A percentile compares a stretch with the other conserved stretches of the same genome.
Evolutionary conservation across 1,284 basidiomycete genomes (phyloP).

Genomic region (Salmacisia buchloeana): DNA sequence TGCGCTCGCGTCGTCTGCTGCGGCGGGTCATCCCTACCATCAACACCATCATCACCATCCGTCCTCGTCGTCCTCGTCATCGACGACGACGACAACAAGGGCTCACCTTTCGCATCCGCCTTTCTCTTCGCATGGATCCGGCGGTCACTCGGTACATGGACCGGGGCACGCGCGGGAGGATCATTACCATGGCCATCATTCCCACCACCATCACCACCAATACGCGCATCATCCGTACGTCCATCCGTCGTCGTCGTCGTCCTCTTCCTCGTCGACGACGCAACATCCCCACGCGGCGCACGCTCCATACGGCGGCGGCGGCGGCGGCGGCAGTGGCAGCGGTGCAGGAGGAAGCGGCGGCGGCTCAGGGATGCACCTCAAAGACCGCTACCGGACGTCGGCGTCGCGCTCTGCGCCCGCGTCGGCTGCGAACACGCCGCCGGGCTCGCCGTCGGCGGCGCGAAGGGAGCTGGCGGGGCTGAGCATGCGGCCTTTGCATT

Average conservation of each 20-base stretch:
- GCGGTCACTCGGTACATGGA: neutral
- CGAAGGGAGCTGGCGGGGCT: neutral
- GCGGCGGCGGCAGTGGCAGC: neutral
- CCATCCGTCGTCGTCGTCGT: neutral
- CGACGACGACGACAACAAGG: neutral
- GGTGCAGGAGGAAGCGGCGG: too few relatives aligned
- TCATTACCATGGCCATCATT: neutral
- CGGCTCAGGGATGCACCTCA: neutral
- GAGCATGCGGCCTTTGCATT: neutral
- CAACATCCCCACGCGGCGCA: neutral
- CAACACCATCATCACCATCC: too few relatives aligned
- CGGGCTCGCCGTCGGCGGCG: constrained; percentile 21
- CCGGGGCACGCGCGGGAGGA: neutral
- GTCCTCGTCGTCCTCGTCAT: too few relatives aligned
- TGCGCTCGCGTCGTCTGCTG: neutral
- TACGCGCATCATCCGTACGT: neutral
- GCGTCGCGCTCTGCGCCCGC: constrained; percentile 29
- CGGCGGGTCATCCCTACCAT: neutral
- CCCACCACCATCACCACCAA: too few relatives aligned
- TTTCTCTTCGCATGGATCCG: neutral
- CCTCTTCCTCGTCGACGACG: neutral
- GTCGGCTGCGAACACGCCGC: constrained; percentile 28
- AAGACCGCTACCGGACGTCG: neutral
- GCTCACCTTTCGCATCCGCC: neutral
- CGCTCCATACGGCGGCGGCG: neutral